These are phyloP conservation scores for Yamadazyma philogaea DNA, from an alignment of 805 yeast genomes.

Conservation along the genomic window DNA sequence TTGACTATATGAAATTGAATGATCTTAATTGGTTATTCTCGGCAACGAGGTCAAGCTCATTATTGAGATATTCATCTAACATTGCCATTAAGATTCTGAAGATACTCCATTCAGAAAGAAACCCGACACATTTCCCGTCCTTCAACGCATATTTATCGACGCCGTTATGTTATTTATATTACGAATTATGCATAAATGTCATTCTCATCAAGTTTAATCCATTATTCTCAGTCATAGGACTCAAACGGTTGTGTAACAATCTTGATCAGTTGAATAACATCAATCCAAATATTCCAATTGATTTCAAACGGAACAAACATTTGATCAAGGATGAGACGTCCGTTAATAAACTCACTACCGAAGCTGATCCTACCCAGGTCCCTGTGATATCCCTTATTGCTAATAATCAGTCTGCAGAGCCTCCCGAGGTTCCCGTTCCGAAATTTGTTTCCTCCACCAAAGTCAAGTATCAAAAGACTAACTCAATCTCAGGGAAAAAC, in stretches of 20 bases:
- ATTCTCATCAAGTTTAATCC: slow-evolving; percentile 14
- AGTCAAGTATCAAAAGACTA: slow-evolving; percentile 6
- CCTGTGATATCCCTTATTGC: slow-evolving; percentile 13
- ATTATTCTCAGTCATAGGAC: slow-evolving; percentile 12
- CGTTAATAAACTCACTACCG: slow-evolving; percentile 1
- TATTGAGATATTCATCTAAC: neutral
- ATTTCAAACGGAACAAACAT: slow-evolving; percentile 12
- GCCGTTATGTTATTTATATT: slow-evolving; percentile 4
- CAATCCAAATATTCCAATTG: slow-evolving; percentile 13
- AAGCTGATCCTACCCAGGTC: neutral
- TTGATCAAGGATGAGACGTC: slow-evolving; percentile 4
- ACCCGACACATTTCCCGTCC: neutral
- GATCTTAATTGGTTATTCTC: slow-evolving; percentile 12
- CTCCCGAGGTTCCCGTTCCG: slow-evolving; percentile 11
- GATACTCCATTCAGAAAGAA: neutral
- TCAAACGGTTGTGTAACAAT: slow-evolving; percentile 14
- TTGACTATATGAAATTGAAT: slow-evolving; percentile 4
- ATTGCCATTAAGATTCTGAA: neutral
- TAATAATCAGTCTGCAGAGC: neutral
- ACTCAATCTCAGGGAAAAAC: slow-evolving; percentile 13
- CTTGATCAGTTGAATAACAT: slow-evolving; percentile 14
- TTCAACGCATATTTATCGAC: neutral
- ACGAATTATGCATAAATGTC: slow-evolving; percentile 14
- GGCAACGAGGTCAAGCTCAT: slow-evolving; percentile 5
- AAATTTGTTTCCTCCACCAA: slow-evolving; percentile 10